phyloP scores from a whole-genome alignment of 1,284 basidiomycete species.

The Tylopilus orsonianus region DNA sequence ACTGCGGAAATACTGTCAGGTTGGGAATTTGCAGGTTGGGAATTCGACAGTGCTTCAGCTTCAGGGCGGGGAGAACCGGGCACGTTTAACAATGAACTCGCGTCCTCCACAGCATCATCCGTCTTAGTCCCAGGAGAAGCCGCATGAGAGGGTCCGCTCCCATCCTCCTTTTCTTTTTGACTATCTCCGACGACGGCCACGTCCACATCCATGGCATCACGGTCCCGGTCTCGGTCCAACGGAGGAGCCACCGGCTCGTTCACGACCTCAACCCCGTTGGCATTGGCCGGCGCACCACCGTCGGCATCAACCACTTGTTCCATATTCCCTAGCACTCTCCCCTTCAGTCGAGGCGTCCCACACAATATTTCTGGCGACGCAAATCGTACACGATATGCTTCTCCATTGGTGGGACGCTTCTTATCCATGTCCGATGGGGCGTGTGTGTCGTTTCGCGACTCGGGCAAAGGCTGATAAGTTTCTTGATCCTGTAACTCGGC shows the following conservation, averaged over 20 bases:
- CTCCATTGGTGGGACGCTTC: slow-evolving; percentile 15
- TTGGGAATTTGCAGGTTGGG: background rate
- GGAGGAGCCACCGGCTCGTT: background rate
- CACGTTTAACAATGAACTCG: background rate
- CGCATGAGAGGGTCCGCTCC: background rate
- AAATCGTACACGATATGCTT: slow-evolving; percentile 31
- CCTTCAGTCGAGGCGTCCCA: slow-evolving; percentile 17
- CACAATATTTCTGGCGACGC: slow-evolving; percentile 31
- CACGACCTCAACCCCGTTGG: background rate
- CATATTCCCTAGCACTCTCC: background rate
- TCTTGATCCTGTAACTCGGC: slow-evolving; percentile 29
- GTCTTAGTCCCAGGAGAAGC: background rate
- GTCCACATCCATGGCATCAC: slow-evolving; percentile 30
- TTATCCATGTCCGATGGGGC: slow-evolving; percentile 14
- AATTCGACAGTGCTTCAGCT: slow-evolving; percentile 1
- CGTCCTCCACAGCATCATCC: background rate
- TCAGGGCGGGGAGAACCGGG: slow-evolving; percentile 7
- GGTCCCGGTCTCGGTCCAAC: background rate
- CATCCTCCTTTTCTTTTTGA: background rate
- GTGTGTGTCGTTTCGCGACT: slow-evolving; percentile 9
- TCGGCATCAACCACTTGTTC: background rate
- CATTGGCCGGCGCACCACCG: background rate
- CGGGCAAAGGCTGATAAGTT: slow-evolving; percentile 22
- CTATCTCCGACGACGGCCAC: slow-evolving; percentile 10
- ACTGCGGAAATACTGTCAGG: background rate